Base-by-base conservation (phyloP, 495 filamentous ascomycete species). In the Aspergillus coremiiformis region DNA sequence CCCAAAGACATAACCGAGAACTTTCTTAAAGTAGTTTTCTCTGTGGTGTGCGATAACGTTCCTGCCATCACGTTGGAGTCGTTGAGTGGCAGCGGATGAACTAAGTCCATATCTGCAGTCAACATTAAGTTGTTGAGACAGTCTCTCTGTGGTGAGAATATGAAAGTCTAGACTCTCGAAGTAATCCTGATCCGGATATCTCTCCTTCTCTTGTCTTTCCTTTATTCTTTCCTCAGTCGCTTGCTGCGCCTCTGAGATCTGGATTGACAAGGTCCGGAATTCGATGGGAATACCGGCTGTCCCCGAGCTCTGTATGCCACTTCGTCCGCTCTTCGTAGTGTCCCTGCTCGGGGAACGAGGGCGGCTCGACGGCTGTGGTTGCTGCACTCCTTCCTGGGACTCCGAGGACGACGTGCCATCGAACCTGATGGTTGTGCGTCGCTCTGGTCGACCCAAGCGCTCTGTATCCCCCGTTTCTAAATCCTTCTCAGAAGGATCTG, bases 1-100 rank as follows among this genome's bases (percentile, higher is more conserved):
- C 45, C 79, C 81, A 61, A 87, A 89, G 61, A 87, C 77, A 61
- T 89, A 89, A 19, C 76, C 75, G 6, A 87, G 69, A 20, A 79
- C 75, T 54, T 81, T 79, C 37, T 70, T 68, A 46, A 82, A 52
- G 20, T 73, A 75, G 46, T 74, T 78, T 12, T 83, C 82, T 1
- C 77, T 65, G 26, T 81, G 79, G 0, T 78, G 77, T 12, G 81
- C 74, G 22, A 80, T 78, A 6, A 76, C 69, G 55, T 89, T 90
- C 41, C 66, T 73, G 4, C 84, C 83, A 64, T 83, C 78, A 39
- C 80, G 71, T 30, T 72, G 69, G 8, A 79, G 66, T 30, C 74
- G 72, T 3, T 69, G 68, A 6, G 68, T 60, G 7, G 71, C 74
- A 5, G 65, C 50, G 0, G 54, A 51, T 5, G 39, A 21, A 43